phyloP scores from a whole-genome alignment of 176 grass and related monocot species.

The Rhynchospora tenuis region DNA sequence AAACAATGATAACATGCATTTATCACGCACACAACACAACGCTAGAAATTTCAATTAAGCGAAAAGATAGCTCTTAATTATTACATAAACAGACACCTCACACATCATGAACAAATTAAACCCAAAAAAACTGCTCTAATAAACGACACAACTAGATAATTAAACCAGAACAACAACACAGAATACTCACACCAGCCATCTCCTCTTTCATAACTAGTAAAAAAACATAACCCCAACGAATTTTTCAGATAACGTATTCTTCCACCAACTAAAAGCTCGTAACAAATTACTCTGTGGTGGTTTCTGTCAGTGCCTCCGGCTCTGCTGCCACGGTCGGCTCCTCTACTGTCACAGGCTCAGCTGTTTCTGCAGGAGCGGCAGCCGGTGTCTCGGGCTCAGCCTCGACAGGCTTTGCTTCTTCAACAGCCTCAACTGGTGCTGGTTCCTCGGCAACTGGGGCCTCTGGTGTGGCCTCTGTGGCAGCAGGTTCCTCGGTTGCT shows the following conservation, averaged over 20 bases:
- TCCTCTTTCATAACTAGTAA: neutral
- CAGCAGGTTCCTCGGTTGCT: neutral
- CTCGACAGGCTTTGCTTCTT: conserved; percentile 16
- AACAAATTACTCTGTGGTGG: conserved; percentile 8
- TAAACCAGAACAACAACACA: neutral
- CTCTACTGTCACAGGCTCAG: conserved; percentile 9
- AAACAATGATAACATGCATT: neutral
- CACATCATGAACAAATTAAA: neutral
- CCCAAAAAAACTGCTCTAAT: neutral
- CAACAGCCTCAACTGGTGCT: neutral
- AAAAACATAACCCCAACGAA: conserved; percentile 6
- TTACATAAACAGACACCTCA: neutral
- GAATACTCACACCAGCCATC: conserved; percentile 6
- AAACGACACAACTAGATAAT: conserved; percentile 2
- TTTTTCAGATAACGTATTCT: conserved; percentile 2
- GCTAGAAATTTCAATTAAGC: conserved; percentile 12
- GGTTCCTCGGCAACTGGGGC: neutral
- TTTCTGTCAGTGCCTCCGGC: neutral
- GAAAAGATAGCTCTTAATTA: neutral
- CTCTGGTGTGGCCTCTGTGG: neutral
- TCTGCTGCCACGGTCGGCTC: neutral
- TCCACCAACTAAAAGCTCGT: neutral
- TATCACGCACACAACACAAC: neutral
- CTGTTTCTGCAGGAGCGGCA: neutral
- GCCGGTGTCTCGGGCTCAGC: conserved; percentile 20